phyloP scores from a whole-genome alignment of 768 basidiomycete species.

The Suillus subalutaceus region DNA sequence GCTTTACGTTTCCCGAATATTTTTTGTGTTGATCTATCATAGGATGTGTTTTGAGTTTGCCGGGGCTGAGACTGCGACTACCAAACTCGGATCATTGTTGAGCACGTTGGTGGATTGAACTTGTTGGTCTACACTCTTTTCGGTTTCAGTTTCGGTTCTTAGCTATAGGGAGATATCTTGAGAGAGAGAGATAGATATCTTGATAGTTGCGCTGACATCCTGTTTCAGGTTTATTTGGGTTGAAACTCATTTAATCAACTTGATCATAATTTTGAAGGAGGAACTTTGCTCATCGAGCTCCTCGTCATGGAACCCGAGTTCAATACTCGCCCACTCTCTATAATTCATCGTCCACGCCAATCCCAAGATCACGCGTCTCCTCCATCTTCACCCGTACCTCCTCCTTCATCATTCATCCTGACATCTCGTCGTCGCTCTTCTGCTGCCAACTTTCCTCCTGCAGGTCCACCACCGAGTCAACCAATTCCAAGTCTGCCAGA shows the following conservation, averaged over 20 bases:
- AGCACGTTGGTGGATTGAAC: not conserved
- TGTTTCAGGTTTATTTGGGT: not conserved
- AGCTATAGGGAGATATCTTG: not conserved
- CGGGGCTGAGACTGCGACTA: not conserved
- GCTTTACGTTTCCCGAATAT: not conserved
- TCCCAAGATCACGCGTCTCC: slow-evolving; percentile 35
- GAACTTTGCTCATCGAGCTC: slow-evolving; percentile 1
- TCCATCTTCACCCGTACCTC: slow-evolving; percentile 31
- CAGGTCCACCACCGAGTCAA: slow-evolving; percentile 70
- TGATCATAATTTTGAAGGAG: not conserved
- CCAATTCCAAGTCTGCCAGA: slow-evolving; percentile 70
- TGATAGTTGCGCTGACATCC: not conserved
- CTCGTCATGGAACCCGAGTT: slow-evolving; percentile 33
- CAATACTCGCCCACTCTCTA: slow-evolving; percentile 30
- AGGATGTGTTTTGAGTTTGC: not conserved
- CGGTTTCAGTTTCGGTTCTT: not conserved
- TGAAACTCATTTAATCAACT: not conserved
- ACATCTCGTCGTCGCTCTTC: slow-evolving; percentile 64
- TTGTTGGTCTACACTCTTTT: not conserved
- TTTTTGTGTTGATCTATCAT: not conserved
- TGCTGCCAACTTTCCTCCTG: slow-evolving; percentile 62
- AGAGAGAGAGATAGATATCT: not conserved
- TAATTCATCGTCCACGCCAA: slow-evolving; percentile 35
- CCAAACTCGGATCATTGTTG: slow-evolving; percentile 5
- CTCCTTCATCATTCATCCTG: slow-evolving; percentile 34